Percentiles rank a stretch among this genome's conserved stretches.
Conservation (phyloP, 352 stramenopile genomes). For the Globisporangium megalacanthum region DNA sequence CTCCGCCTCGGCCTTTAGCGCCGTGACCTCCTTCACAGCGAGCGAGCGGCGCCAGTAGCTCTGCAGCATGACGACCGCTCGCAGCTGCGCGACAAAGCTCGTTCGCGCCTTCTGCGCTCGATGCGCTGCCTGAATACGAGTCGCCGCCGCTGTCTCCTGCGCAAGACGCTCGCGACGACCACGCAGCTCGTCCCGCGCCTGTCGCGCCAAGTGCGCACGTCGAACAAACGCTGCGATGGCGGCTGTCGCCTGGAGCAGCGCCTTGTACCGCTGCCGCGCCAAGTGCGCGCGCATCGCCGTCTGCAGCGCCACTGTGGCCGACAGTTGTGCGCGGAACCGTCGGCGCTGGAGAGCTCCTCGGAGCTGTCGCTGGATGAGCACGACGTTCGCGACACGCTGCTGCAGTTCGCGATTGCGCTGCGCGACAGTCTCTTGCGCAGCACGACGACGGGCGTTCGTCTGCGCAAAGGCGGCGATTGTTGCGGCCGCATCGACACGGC, state of each 20-base stretch:
- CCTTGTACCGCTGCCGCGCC: conserved; percentile 19
- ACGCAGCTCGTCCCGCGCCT: conserved; percentile 9
- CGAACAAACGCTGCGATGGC: conserved; percentile 29
- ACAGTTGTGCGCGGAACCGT: conserved; percentile 23
- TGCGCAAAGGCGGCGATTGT: conserved; percentile 31
- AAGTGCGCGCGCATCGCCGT: conserved; percentile 26
- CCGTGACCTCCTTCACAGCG: conserved; percentile 12
- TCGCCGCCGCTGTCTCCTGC: conserved; percentile 15
- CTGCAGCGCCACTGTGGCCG: conserved; percentile 30
- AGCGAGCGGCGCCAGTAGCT: conserved; percentile 23
- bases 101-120: conserved; percentile 11
- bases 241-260: conserved; percentile 19
- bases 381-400: conserved; percentile 19
- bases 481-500: conserved; percentile 19
- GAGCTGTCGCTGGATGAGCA: conserved; percentile 35
- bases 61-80: conserved; percentile 23
- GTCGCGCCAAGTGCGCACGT: conserved; percentile 9
- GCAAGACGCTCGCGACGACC: background rate
- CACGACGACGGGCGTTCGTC: conserved; percentile 24
- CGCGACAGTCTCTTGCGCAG: conserved; percentile 22
- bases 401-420: conserved; percentile 20
- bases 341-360: conserved; percentile 28
- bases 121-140: conserved; percentile 21
- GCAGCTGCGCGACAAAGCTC: conserved; percentile 13
- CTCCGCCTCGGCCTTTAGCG: conserved; percentile 13